Conservation (phyloP, 176 grass and related monocot species). For the Puya raimondii region DNA sequence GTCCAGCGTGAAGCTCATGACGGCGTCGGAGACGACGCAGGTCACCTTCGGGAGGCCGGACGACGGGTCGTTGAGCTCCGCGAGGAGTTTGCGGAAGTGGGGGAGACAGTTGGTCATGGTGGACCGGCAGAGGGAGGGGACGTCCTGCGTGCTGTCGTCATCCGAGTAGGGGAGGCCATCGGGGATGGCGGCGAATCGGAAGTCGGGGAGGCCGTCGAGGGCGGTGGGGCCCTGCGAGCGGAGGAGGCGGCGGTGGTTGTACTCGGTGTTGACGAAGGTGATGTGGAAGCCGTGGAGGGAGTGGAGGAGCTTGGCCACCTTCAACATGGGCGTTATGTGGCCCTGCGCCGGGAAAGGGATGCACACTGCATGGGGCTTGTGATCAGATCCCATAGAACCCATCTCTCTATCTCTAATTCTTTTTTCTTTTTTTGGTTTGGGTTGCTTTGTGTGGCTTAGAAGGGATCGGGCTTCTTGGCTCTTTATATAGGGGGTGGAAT, state of each 20-base stretch:
- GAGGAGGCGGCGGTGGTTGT: constrained; percentile 13
- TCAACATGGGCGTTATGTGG: constrained; percentile 10
- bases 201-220: constrained; percentile 8
- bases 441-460: neutral
- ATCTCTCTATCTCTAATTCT: neutral
- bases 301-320: constrained; percentile 15
- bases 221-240: neutral
- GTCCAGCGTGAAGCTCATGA: constrained; percentile 14
- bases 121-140: constrained; percentile 1
- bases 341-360: constrained; percentile 8
- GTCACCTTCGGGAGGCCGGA: neutral
- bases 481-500: neutral
- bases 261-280: constrained; percentile 19
- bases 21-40: constrained; percentile 3
- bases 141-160: constrained; percentile 4
- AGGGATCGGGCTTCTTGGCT: neutral
- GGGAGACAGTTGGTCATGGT: neutral
- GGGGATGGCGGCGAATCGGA: constrained; percentile 13
- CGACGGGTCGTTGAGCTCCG: neutral
- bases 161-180: constrained; percentile 6
- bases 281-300: constrained; percentile 8
- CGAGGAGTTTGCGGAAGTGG: constrained; percentile 1
- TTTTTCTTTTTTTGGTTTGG: neutral
- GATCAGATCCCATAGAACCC: neutral
- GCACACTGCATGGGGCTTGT: constrained; percentile 3